Evolutionary conservation across 2,329 filamentous ascomycete genomes (phyloP), one percentile per base, ranked within the genome.

Genomic region (Cordyceps javanica): DNA sequence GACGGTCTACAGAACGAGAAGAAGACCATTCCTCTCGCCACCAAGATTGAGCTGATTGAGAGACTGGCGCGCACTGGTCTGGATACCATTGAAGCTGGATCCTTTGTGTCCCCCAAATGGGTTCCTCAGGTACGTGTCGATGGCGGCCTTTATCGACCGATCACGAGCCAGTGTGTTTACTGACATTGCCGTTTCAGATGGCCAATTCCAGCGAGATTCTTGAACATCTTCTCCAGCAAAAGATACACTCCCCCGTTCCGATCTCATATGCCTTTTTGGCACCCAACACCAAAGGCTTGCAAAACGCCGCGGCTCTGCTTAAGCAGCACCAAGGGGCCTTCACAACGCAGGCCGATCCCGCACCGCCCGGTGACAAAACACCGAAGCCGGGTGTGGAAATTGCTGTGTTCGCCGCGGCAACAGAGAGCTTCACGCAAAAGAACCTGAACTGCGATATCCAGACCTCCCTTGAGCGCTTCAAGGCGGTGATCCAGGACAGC

Each of bases 1-100:
- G 90, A 95, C 75, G 90, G 90, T n/a, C 74, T 95, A 55, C 90
- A 96, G 69, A 95, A 94, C 68, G 89, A 94, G 75, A 89, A 88
- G 73, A 82, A 77, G 62, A 78, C 78, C 28, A 87, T 95, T 62
- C 77, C 89, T 0, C 75, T 90, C 11, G 77, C 79, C 7, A 91
- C 86, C 2, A 95, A 95, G 72, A 81, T 93, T 57, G 83, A 91
- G 63, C 73, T 95, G 55, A 88, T 95, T 39, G 80, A 86, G 63
- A 77, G 82, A 60, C 75, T 95, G 60, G 82, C 85, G 34, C 74
- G 75, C 61, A 88, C 89, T 0, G 90, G 90, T 0, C 70, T 94
- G 42, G 75, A 76, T 6, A 85, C 85, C 3, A 93, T 95, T 61
- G 90, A 95, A 70, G 86, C 88, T 19, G 91, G 90, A 1, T 89